Conservation (phyloP, 306 rosid species). For the Trifolium dubium region DNA sequence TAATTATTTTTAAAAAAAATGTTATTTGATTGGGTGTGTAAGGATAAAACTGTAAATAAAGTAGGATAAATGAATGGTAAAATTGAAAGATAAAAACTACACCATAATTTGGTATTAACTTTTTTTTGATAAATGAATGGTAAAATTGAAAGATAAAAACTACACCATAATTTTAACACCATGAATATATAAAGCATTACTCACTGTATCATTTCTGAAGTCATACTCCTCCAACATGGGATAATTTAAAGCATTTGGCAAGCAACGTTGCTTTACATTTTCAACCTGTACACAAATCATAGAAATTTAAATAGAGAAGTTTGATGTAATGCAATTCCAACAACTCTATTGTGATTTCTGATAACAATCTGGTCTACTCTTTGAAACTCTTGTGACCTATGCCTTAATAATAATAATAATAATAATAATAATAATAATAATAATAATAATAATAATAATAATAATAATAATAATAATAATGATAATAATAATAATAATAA, state of each 20-base stretch:
- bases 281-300: constrained; percentile 70
- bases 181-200: constrained; percentile 43
- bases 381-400: not conserved
- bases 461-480: too few relatives aligned
- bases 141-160: not conserved
- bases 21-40: not conserved
- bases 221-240: constrained; percentile 99
- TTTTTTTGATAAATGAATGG: not conserved
- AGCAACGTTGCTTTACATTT: constrained; percentile 94
- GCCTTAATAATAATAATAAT: too few relatives aligned
- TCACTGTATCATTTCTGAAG: constrained; percentile 94
- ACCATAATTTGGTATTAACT: not conserved
- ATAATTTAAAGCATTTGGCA: constrained; percentile 91
- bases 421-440: too few relatives aligned
- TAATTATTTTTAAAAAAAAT: not conserved
- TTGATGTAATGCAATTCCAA: constrained; percentile 30
- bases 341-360: constrained; percentile 26
- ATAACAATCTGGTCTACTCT: constrained; percentile 28
- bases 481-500: too few relatives aligned
- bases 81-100: not conserved
- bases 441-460: too few relatives aligned
- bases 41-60: not conserved
- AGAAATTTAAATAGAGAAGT: constrained; percentile 11
- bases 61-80: not conserved
- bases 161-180: constrained; percentile 1